Evolutionary conservation across 129 eudicot genomes (phyloP).

Genomic region (Erigeron canadensis): DNA sequence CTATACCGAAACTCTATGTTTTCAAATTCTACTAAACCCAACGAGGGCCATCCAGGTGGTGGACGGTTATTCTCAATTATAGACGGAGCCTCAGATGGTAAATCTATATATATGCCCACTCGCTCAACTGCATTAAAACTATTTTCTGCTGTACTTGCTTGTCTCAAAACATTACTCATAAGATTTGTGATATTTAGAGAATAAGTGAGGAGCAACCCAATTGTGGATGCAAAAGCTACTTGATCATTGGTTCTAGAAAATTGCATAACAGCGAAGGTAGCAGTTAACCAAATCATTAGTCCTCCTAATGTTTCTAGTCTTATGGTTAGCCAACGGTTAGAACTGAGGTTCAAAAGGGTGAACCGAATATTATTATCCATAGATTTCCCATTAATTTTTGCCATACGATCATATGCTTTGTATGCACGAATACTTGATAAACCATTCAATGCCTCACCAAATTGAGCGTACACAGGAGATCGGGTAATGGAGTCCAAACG

Average conservation of each 20-base stretch:
- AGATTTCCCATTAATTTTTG: constrained; percentile 70
- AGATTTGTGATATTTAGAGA: constrained; percentile 78
- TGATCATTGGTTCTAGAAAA: constrained; percentile 73
- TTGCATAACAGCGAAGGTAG: constrained; percentile 94
- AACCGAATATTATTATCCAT: constrained; percentile 86
- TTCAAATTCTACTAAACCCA: constrained; percentile 64
- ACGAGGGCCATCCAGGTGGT: constrained; percentile 90
- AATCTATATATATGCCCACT: constrained; percentile 77
- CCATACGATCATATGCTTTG: constrained; percentile 89
- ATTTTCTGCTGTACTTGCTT: constrained; percentile 90
- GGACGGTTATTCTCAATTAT: constrained; percentile 69
- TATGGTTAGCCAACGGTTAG: constrained; percentile 90
- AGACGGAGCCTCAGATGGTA: constrained; percentile 79
- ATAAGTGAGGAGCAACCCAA: constrained; percentile 91
- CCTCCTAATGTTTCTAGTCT: constrained; percentile 88
- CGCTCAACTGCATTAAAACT: constrained; percentile 92
- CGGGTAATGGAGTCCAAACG: constrained; percentile 89
- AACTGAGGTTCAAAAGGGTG: constrained; percentile 76
- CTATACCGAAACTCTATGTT: constrained; percentile 79
- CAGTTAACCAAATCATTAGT: constrained; percentile 90
- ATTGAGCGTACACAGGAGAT: constrained; percentile 93
- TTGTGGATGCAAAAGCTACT: constrained; percentile 84
- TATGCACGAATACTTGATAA: constrained; percentile 86
- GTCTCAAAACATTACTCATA: constrained; percentile 72
- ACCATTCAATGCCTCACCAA: constrained; percentile 94